These are phyloP conservation scores for Cordyceps cicadae DNA, from an alignment of 2,329 filamentous ascomycete genomes.

Conservation along the genomic window DNA sequence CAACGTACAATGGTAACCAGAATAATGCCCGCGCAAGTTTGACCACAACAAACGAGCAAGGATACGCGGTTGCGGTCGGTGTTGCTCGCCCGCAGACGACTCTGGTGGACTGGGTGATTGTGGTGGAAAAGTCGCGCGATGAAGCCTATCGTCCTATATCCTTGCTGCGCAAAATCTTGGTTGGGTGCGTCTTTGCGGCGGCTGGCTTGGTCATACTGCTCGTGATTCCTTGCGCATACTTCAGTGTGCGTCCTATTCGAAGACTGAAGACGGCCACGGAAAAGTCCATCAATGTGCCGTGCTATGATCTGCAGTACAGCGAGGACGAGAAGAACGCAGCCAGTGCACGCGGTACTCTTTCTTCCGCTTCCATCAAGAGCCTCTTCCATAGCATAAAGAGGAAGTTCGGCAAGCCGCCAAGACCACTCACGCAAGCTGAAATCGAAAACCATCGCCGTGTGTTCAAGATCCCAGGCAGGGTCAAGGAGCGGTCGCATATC, in stretches of 20 bases:
- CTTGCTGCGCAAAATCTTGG: conserved; percentile 67
- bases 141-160: conserved; percentile 73
- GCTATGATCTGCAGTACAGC: conserved; percentile 40
- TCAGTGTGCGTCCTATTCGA: conserved; percentile 71
- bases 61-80: conserved; percentile 64
- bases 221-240: conserved; percentile 71
- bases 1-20: conserved; percentile 32
- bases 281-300: conserved; percentile 60
- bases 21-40: conserved; percentile 65
- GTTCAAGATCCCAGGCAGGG: conserved; percentile 80
- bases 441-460: conserved; percentile 39
- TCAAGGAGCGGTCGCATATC: conserved; percentile 64
- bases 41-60: conserved; percentile 65
- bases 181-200: conserved; percentile 80
- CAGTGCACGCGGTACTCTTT: conserved; percentile 32
- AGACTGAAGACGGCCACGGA: conserved; percentile 67
- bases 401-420: conserved; percentile 25
- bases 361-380: conserved; percentile 37
- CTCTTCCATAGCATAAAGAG: conserved; percentile 30
- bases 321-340: conserved; percentile 35
- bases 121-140: conserved; percentile 65
- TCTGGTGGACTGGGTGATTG: conserved; percentile 72
- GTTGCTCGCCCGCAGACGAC: conserved; percentile 60
- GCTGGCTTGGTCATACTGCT: conserved; percentile 63
- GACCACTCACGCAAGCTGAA: conserved; percentile 19